Percentiles rank a stretch among this genome's conserved stretches.
phyloP scores from a whole-genome alignment of 176 grass and related monocot species.

The Zoysia pacifica region DNA sequence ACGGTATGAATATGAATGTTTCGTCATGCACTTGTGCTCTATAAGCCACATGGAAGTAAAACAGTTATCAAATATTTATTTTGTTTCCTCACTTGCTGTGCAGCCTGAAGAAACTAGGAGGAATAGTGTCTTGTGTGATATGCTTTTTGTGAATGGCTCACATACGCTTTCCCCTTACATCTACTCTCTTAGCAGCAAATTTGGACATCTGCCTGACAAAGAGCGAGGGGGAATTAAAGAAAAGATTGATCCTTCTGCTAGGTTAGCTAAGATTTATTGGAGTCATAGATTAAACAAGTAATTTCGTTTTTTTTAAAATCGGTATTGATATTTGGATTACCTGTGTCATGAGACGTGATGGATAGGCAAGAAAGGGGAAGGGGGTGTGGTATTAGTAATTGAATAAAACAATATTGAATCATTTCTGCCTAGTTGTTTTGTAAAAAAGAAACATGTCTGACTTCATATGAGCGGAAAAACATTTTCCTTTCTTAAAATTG shows the following conservation, averaged over 20 bases:
- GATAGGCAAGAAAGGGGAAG: not conserved
- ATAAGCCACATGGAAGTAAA: conserved; percentile 13
- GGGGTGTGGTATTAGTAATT: not conserved
- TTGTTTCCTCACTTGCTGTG: conserved; percentile 37
- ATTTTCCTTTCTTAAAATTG: not conserved
- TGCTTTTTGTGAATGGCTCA: conserved; percentile 95
- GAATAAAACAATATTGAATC: not conserved
- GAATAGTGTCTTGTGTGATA: conserved; percentile 86
- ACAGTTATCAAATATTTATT: conserved; percentile 23
- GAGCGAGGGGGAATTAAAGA: conserved; percentile 77
- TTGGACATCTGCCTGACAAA: conserved; percentile 65
- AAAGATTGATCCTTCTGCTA: conserved; percentile 78
- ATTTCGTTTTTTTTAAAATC: conserved; percentile 15
- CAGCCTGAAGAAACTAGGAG: conserved; percentile 93
- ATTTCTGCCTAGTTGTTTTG: not conserved
- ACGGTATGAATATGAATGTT: conserved; percentile 53
- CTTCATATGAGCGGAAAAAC: not conserved
- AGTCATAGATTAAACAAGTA: conserved; percentile 23
- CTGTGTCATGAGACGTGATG: not conserved
- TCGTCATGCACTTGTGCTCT: conserved; percentile 26
- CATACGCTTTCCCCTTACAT: conserved; percentile 93
- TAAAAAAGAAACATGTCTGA: not conserved
- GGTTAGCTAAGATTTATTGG: conserved; percentile 54
- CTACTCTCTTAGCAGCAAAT: conserved; percentile 84
- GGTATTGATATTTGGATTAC: not conserved